A percentile compares a stretch with the other conserved stretches of the same genome.
These are phyloP conservation scores for Macrophomina pseudophaseolina DNA, from an alignment of 2,329 filamentous ascomycete genomes.

Conservation along the genomic window DNA sequence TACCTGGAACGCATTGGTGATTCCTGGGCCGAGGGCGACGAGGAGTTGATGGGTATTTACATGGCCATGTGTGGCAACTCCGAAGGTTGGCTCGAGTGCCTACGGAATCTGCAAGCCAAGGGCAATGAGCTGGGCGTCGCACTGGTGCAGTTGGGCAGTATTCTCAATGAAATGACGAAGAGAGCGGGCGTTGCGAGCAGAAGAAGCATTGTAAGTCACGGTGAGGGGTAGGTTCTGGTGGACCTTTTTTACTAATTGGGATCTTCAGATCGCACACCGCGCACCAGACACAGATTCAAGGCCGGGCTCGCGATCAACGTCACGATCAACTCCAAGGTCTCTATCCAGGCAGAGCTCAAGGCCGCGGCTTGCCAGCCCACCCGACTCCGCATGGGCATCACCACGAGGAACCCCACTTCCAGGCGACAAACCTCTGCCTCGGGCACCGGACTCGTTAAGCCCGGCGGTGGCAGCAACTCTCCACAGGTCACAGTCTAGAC, in stretches of 20 bases:
- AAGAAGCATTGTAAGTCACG: constrained; percentile 68
- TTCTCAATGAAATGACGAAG: constrained; percentile 84
- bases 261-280: constrained; percentile 24
- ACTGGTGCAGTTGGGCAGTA: constrained; percentile 73
- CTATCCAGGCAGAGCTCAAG: constrained; percentile 19
- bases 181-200: constrained; percentile 84
- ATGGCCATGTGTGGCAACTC: constrained; percentile 92
- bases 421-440: constrained; percentile 26
- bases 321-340: constrained; percentile 16
- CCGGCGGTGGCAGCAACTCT: constrained; percentile 12
- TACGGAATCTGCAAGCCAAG: constrained; percentile 75
- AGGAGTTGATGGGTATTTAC: constrained; percentile 74
- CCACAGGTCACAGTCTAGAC: constrained; percentile 22
- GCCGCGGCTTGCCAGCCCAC: constrained; percentile 23
- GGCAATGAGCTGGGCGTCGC: constrained; percentile 71
- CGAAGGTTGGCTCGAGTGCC: constrained; percentile 84
- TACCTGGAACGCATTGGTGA: constrained; percentile 74
- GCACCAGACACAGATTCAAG: constrained; percentile 22
- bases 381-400: constrained; percentile 18
- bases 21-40: constrained; percentile 61
- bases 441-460: constrained; percentile 16
- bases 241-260: constrained; percentile 9
- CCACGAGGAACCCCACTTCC: constrained; percentile 18
- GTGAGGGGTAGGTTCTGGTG: not conserved
- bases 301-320: constrained; percentile 26